Evolutionary conservation across 768 basidiomycete species (phyloP).

Genomic region (Lactifluus rugatus): DNA sequence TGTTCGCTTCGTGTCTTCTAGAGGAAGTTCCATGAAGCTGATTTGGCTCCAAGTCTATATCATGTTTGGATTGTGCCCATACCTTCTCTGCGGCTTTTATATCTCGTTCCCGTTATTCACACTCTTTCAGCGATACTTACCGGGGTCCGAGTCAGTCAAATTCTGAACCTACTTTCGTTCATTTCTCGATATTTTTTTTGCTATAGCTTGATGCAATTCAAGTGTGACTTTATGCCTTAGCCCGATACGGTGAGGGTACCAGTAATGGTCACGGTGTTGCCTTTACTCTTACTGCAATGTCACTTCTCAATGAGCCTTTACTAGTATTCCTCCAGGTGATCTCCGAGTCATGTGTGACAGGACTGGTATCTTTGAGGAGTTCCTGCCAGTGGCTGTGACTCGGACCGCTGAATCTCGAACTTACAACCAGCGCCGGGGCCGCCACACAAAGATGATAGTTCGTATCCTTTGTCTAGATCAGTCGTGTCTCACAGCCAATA

Average conservation of each 20-base stretch:
- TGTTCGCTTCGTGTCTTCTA: not conserved
- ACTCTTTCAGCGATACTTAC: not conserved
- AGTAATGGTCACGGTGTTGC: not conserved
- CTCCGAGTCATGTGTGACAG: constrained; percentile 70
- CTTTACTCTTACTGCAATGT: constrained; percentile 22
- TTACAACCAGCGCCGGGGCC: too few species aligned
- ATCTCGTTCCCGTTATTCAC: not conserved
- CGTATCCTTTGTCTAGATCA: constrained; percentile 75
- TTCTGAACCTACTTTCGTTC: too few species aligned
- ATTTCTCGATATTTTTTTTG: too few species aligned
- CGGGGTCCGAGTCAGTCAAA: too few species aligned
- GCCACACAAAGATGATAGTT: constrained; percentile 74
- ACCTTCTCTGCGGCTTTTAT: not conserved
- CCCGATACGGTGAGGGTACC: too few species aligned
- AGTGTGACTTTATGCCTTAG: too few species aligned
- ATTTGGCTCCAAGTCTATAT: not conserved
- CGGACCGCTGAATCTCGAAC: constrained; percentile 52
- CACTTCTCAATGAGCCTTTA: constrained; percentile 43
- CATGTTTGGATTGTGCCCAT: not conserved
- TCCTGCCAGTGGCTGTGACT: too few species aligned
- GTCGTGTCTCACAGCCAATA: constrained; percentile 86
- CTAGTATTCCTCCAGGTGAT: constrained; percentile 55
- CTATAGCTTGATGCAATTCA: not conserved
- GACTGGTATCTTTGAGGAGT: constrained; percentile 73
- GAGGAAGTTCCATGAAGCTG: not conserved